Conservation (phyloP, 768 basidiomycete genomes). For the Lactarius deliciosus region DNA sequence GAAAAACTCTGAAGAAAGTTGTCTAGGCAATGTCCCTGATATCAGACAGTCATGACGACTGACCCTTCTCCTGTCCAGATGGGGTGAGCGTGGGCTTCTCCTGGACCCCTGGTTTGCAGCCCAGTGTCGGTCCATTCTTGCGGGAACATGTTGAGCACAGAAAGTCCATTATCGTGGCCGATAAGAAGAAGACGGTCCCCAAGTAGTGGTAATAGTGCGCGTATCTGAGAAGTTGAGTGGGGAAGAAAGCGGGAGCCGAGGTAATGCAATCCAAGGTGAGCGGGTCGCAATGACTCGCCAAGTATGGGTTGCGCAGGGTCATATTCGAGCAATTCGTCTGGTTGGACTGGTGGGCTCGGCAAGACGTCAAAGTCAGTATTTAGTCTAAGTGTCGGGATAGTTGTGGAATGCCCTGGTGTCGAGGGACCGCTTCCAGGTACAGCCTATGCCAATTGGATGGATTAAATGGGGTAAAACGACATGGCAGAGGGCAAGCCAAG, state of each 20-base stretch:
- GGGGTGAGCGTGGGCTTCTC: constrained; percentile 62
- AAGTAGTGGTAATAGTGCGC: constrained; percentile 69
- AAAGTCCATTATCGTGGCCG: constrained; percentile 77
- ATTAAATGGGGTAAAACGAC: background rate
- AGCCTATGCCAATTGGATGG: background rate
- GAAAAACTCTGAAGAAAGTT: constrained; percentile 55
- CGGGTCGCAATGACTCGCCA: constrained; percentile 55
- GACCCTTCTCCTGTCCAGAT: constrained; percentile 83
- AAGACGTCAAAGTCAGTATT: constrained; percentile 31
- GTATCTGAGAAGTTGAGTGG: constrained; percentile 72
- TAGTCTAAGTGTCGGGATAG: constrained; percentile 30
- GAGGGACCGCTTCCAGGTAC: constrained; percentile 18
- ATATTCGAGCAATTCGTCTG: constrained; percentile 27
- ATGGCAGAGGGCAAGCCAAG: constrained; percentile 17
- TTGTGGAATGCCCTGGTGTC: constrained; percentile 6
- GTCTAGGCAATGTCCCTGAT: background rate
- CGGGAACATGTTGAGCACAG: constrained; percentile 81
- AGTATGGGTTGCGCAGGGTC: constrained; percentile 41
- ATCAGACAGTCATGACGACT: constrained; percentile 30
- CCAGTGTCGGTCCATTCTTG: constrained; percentile 57
- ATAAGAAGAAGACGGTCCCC: constrained; percentile 68
- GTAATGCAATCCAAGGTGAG: constrained; percentile 65
- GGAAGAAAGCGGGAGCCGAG: constrained; percentile 88
- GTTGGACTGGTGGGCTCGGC: constrained; percentile 20
- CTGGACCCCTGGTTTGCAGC: constrained; percentile 53